Base-by-base conservation (phyloP, 176 grass and related monocot species). In the Aegilops umbellulata region DNA sequence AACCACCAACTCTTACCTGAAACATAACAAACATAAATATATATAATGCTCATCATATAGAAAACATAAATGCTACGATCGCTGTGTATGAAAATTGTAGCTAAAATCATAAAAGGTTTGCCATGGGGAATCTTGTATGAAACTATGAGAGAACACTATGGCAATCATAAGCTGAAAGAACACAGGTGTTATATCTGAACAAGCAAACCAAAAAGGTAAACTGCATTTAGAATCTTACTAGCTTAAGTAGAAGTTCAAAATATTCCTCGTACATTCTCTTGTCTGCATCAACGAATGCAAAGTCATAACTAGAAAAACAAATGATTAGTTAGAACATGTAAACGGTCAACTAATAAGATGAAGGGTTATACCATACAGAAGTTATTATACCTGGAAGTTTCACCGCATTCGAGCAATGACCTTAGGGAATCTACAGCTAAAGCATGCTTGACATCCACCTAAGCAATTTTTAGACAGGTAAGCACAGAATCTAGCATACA, bases 251-350 rank as follows among this genome's bases (percentile, higher is more conserved):
- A 84, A 92, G 88, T 61, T 98, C 96, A 89, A 91, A 95, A 79
- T 98, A 98, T 78, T 95, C 90, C 57, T 80, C 77, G 55, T 98
- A 98, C 86, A 90, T 83, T 90, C 44, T 87, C 90, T 98, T 98
- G 46, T 98, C 93, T 86, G 96, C 96, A 83, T 98, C 96, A 87
- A 98, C 88, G 85, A 98, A 98, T 84, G 93, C 96, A 84, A 98
- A 98, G 84, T 98, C 96, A 80, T 89, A 98, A 87, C 96, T 98
- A 86, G 32, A 78, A 66, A 84, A 55, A 51, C 20, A 84, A 44
- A 90, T 20, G 19, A 41, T 67, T 71, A 70, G 65, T 83, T 27
- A 75, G 19, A 69, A 60, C 60, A 90, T 38, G 60, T 22, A 83
- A 83, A 15, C 74, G 3, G 49, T 65, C 6, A 81, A 87, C 4